Percentiles rank a stretch among this genome's conserved stretches.
These are phyloP conservation scores for Sclerotinia glacialis DNA, from an alignment of 2,329 filamentous ascomycete species.

Conservation along the genomic window DNA sequence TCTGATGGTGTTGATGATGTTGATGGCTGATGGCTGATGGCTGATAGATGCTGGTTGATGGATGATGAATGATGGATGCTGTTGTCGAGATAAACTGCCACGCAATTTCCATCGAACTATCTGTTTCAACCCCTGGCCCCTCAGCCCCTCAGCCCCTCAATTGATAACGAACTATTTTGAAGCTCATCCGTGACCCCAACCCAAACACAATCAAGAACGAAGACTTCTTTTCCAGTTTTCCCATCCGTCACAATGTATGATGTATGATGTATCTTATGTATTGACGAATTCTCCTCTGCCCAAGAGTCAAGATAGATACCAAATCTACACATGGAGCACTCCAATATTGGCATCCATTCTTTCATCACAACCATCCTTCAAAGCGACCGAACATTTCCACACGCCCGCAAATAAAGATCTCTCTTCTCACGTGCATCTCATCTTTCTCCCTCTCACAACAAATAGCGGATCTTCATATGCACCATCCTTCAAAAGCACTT, in stretches of 20 bases:
- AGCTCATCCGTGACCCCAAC: neutral
- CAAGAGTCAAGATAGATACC: too few relatives aligned
- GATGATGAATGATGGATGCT: neutral
- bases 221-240: neutral
- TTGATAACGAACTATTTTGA: neutral
- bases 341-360: neutral
- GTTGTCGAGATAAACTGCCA: neutral
- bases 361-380: neutral
- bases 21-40: neutral
- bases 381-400: neutral
- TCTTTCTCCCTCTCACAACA: constrained; percentile 42
- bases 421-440: neutral
- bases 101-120: neutral
- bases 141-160: neutral
- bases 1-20: neutral
- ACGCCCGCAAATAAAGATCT: neutral
- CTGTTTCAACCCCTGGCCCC: constrained; percentile 5
- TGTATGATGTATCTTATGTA: too few relatives aligned
- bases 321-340: too few relatives aligned
- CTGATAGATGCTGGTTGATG: neutral
- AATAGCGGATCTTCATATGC: constrained; percentile 44
- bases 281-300: neutral
- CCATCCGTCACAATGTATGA: neutral
- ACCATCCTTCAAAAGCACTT: constrained; percentile 49
- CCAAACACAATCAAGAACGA: neutral